A percentile compares a stretch with the other conserved stretches of the same genome.
Evolutionary conservation across 257 asterid genomes (phyloP).

Genomic region (Jaltomata sinuosa): DNA sequence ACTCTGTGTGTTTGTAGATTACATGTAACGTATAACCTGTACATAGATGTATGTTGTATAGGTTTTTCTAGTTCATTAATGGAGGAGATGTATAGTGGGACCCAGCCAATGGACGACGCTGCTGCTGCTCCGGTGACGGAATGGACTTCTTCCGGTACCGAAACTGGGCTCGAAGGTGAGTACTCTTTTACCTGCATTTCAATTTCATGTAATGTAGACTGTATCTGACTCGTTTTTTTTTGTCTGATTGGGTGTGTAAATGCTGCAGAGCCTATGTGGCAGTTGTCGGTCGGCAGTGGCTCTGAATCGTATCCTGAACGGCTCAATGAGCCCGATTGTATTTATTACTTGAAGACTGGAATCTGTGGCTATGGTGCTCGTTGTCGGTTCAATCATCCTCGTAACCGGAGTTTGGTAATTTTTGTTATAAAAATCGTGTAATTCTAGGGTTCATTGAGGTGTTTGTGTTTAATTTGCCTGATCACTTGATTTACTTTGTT

Average conservation of each 20-base stretch:
- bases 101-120: conserved; percentile 26
- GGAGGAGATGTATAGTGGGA: conserved; percentile 27
- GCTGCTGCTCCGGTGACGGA: conserved; percentile 27
- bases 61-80: background rate
- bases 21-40: background rate
- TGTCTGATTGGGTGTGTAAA: conserved; percentile 2
- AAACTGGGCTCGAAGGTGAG: conserved; percentile 42
- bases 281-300: conserved; percentile 14
- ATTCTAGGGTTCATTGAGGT: background rate
- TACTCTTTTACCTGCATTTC: conserved; percentile 15
- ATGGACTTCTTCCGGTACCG: conserved; percentile 27
- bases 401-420: conserved; percentile 4
- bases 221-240: background rate
- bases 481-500: background rate
- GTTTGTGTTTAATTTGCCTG: background rate
- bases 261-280: conserved; percentile 28
- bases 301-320: conserved; percentile 18
- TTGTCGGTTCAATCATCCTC: conserved; percentile 33
- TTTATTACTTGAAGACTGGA: conserved; percentile 20
- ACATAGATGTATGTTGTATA: conserved; percentile 7
- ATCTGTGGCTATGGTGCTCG: conserved; percentile 26
- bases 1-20: background rate
- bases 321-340: conserved; percentile 17
- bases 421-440: background rate
- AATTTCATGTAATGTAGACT: conserved; percentile 11